Evolutionary conservation across 2,329 filamentous ascomycete species (phyloP).

Genomic region (Colletotrichum graminicola): DNA sequence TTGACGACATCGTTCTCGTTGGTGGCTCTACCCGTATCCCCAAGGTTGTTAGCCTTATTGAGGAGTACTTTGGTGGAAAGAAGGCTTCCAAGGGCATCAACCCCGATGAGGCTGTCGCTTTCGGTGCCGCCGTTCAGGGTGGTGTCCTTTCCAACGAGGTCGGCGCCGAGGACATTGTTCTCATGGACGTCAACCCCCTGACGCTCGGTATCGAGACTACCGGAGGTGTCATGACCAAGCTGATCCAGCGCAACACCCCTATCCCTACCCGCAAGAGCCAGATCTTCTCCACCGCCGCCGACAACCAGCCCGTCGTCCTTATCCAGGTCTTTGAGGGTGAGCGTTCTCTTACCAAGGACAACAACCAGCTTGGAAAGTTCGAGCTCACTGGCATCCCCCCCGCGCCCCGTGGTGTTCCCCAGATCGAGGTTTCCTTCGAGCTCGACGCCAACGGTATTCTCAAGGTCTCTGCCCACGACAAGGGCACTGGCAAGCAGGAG

Average conservation of each 20-base stretch:
- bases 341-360: slow-evolving; percentile 93
- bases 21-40: slow-evolving; percentile 99
- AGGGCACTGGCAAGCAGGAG: slow-evolving; percentile 97
- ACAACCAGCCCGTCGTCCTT: slow-evolving; percentile 95
- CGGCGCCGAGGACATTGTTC: slow-evolving; percentile 82
- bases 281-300: slow-evolving; percentile 96
- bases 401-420: slow-evolving; percentile 93
- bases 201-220: slow-evolving; percentile 98
- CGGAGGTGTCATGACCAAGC: slow-evolving; percentile 96
- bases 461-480: slow-evolving; percentile 95
- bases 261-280: slow-evolving; percentile 97
- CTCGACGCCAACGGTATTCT: slow-evolving; percentile 99
- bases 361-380: slow-evolving; percentile 98
- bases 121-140: slow-evolving; percentile 96
- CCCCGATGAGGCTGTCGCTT: slow-evolving; percentile 98
- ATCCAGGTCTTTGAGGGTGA: slow-evolving; percentile 98
- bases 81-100: slow-evolving; percentile 99
- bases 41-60: slow-evolving; percentile 89
- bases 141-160: slow-evolving; percentile 93
- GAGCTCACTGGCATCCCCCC: slow-evolving; percentile 96
- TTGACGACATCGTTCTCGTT: slow-evolving; percentile 97
- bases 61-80: slow-evolving; percentile 96
- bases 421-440: slow-evolving; percentile 98
- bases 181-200: slow-evolving; percentile 97
- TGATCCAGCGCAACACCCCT: slow-evolving; percentile 93